Evolutionary conservation across 352 stramenopile genomes (phyloP), one percentile per base, ranked within the genome.

Genomic region (Phytopythium vexans): DNA sequence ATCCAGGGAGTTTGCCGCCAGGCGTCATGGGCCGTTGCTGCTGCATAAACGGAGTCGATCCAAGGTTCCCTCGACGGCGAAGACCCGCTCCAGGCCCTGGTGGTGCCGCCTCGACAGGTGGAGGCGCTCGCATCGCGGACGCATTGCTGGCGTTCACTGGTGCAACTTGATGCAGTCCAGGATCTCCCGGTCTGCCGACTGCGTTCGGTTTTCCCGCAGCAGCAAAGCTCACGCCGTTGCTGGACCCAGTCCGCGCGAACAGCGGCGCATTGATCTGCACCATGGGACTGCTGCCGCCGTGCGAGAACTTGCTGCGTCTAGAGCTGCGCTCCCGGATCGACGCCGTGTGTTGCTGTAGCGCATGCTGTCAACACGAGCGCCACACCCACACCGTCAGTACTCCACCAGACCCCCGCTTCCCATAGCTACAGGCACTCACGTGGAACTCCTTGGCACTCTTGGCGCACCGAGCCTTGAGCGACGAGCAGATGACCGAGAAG

Each of bases 391-490:
- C 21, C 21, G 21, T 27, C 21, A 27, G 21, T 27, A 27, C 21
- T 27, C 21, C 21, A 27, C 2, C 21, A 27, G 21, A 27, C 1
- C 21, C 21, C 21, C 21, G 21, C 21, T 27, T 27, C 21, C 21
- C 8, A 47, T 9, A 44, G 3, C 16, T 41, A 12, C n/a, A 36
- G 27, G 31, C 7, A 70, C 74, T 38, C 56, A 91, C 83, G 52
- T 93, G 83, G 49, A 94, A 89, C 27, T 72, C 65, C 58, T 91
- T 90, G 41, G 77, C 77, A 56, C 78, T 91, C 58, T 90, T 92
- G 44, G 84, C 82, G 49, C 80, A 92, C 41, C 84, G 79, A 42
- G 76, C 66, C 61, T 94, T 92, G 45, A 94, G 72, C 48, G 80
- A 92, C 56, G 82, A 73, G 45, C 77, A 89, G 49, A 94, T 66